Base-by-base conservation (phyloP, 2,329 filamentous ascomycete genomes). In the Fusarium floridanum region DNA sequence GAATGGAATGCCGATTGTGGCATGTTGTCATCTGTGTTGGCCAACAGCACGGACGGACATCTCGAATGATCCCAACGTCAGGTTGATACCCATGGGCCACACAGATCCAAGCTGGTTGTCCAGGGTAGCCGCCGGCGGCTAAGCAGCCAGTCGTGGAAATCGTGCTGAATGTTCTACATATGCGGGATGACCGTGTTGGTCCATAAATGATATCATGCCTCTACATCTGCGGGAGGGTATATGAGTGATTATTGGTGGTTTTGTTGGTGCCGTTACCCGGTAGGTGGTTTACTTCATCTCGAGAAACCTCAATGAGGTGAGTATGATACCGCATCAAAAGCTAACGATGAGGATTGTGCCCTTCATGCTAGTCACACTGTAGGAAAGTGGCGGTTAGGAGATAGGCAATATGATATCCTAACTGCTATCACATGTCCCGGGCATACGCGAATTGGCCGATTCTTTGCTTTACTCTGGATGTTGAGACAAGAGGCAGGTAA, bases 1-100 rank as follows among this genome's bases (percentile, higher is more conserved):
- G 61, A 45, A 56, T 24, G 61, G 59, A 70, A 57, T 65, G 61
- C 61, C 61, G 57, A 65, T 63, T 59, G 61, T 73, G 64, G 57
- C 57, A 71, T 64, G 66, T 64, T 67, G 37, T 64, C 27, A 24
- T 64, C 50, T 32, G 64, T 73, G 53, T 64, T 61, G 24, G 32
- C 24, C 41, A 64, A 22, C 34, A 61, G 65, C 65, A 75, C 61
- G 32, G 68, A 67, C 34, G 11, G 24, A 12, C 34, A 68, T 61
- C 53, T 41, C 27, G 66, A 45, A 55, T 50, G 27, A 53, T 65
- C 29, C 48, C 29, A 20, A 53, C 20, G 6, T 27, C 16, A n/a
- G 16, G 4, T 59, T 57, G 34, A 22, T 37, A 56, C 24, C 39
- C 32, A 34, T 68, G 59, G 39, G 32, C 32, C 53, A 37, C 24